Evolutionary conservation across 1,139 yeast genomes (phyloP), one percentile per base, ranked within the genome.

Genomic region (Torulaspora pretoriensis): DNA sequence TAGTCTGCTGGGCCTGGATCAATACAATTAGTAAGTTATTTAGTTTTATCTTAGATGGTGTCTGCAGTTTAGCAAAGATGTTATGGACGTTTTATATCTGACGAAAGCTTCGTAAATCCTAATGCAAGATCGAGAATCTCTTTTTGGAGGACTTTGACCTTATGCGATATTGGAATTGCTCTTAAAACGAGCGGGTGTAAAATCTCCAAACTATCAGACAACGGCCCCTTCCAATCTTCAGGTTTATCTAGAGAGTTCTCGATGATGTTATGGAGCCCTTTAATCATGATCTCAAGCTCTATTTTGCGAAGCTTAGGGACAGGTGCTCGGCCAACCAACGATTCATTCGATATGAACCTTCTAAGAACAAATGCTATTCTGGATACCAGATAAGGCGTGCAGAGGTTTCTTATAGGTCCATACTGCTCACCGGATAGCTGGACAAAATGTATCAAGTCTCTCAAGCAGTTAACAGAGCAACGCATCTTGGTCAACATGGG

Each of bases 361-460:
- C 77, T 68, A 28, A 83, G 60, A 0, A 75, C 72, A 46, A 80
- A 67, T 0, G 79, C 74, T 8, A 72, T 65, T 32, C 89, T 69
- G 8, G 76, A 67, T 0, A 72, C 60, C 30, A 79, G 62, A 47
- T 66, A 75, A 1, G 75, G 73, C 0, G 69, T 52, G 3, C 59
- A 48, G 3, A 64, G 54, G 2, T 50, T 37, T 41, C 55, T 54
- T 24, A 65, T 40, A 2, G 30, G 33, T 8, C 47, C 40, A 31
- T 36, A 48, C 34, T 51, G 49, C n/a, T 43, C 38, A 5, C 50
- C 55, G 29, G 53, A 35, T 4, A 54, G 36, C 13, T 46, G 55
- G 0, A 68, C 59, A 30, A 72, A 63, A 4, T 56, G 48, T 19
- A 74, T 64, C 32, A 82, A 61, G 49, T 78, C 80, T 13, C 61